Base-by-base conservation (phyloP, 148 eudicot genomes). In the Rhododendron griersonianum region DNA sequence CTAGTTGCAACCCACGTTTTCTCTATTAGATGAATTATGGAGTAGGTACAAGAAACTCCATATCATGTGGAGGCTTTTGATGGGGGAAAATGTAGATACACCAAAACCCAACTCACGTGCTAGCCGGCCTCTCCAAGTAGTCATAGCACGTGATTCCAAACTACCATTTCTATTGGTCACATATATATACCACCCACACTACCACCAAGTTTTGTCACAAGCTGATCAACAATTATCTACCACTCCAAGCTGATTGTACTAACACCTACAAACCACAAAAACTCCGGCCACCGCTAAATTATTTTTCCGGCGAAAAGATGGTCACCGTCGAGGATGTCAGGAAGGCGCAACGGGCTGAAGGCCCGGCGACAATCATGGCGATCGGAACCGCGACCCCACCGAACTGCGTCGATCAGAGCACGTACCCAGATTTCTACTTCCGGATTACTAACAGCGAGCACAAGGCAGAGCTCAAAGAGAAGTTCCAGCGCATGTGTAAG, bases 401-500 rank as follows among this genome's bases (percentile, higher is more conserved):
- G 0, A 90, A 90, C 33, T 90, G 92, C 21, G 90, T 88, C 18
- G 90, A 90, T n/a, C 92, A 90, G 78, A 88, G 89, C 88, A 87
- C 87, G 1, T 90, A 90, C 19, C 90, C 92, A 4, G 92, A 90
- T 45, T 90, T 82, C 57, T 90, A 90, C 50, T 90, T 90, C 9
- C 89, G 92, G 28, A 85, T 90, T 77, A 88, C 92, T 2, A 87
- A 90, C 11, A 90, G 92, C 44, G 92, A 90, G 78, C 86, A 90
- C 74, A 88, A 57, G 87, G 59, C 89, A 0, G 92, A 88, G 44
- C 88, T 90, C 47, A 90, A 90, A 37, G 92, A 90, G 67, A 90
- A 90, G 53, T 90, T 90, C 30, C 75, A 80, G 88, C 92, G 92
- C 83, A 90, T 90, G 89, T 90, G 91, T 90, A 88, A 90, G 91